Conservation (phyloP, 768 basidiomycete species). For the Podaxis sp. region DNA sequence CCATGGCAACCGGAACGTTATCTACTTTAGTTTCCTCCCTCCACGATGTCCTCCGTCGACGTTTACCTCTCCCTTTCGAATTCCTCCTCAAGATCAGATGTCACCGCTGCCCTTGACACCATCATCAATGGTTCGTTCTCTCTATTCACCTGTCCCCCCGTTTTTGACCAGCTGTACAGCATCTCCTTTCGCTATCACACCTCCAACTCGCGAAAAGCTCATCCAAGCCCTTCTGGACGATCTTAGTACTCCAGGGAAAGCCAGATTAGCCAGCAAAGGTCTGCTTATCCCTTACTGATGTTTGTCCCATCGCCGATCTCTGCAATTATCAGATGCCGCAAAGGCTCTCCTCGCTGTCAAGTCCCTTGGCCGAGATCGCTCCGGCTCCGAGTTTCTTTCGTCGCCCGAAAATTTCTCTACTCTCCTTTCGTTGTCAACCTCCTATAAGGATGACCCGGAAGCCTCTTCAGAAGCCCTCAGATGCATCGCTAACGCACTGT, state of each 20-base stretch:
- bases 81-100: constrained; percentile 45
- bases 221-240: constrained; percentile 62
- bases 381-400: constrained; percentile 65
- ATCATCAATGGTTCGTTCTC: constrained; percentile 45
- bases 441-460: constrained; percentile 57
- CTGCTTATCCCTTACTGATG: constrained; percentile 16
- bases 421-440: constrained; percentile 50
- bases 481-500: constrained; percentile 77
- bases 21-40: constrained; percentile 7
- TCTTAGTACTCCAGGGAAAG: constrained; percentile 44
- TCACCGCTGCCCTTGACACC: constrained; percentile 47
- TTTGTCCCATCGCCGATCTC: constrained; percentile 3
- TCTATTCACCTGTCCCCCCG: background rate
- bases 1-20: constrained; percentile 28
- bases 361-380: constrained; percentile 67
- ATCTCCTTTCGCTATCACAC: constrained; percentile 46
- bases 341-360: constrained; percentile 73
- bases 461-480: constrained; percentile 70
- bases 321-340: constrained; percentile 53
- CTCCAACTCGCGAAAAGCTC: constrained; percentile 49
- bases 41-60: constrained; percentile 45
- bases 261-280: constrained; percentile 60
- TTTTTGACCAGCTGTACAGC: constrained; percentile 31
- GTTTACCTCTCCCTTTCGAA: constrained; percentile 48
- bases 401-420: constrained; percentile 53